These are phyloP conservation scores for Chlorociboria aeruginascens DNA, from an alignment of 495 filamentous ascomycete species.

Conservation along the genomic window DNA sequence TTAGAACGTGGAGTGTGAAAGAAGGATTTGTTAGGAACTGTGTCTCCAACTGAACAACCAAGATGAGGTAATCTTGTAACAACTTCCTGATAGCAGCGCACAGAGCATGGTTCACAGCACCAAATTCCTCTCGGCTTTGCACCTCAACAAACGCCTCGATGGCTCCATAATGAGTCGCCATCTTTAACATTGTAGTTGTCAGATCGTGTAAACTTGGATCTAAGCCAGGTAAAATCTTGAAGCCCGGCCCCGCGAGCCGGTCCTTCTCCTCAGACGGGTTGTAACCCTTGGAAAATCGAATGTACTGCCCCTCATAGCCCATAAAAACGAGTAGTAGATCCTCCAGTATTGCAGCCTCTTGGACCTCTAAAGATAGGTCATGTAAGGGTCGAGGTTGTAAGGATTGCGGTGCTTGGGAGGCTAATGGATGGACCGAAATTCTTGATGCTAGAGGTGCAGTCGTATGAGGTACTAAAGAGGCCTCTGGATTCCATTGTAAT, in stretches of 20 bases:
- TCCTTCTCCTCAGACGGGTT: slow-evolving; percentile 77
- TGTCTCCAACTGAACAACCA: slow-evolving; percentile 86
- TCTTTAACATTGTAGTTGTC: slow-evolving; percentile 77
- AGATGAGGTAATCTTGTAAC: slow-evolving; percentile 82
- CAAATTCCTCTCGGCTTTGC: slow-evolving; percentile 84
- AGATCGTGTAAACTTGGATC: slow-evolving; percentile 88
- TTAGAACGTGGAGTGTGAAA: slow-evolving; percentile 86
- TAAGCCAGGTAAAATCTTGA: slow-evolving; percentile 67
- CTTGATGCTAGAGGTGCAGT: slow-evolving; percentile 80
- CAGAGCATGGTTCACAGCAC: slow-evolving; percentile 90
- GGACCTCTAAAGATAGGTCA: slow-evolving; percentile 60
- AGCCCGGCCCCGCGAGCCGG: slow-evolving; percentile 67
- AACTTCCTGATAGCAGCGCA: slow-evolving; percentile 87
- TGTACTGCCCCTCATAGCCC: slow-evolving; percentile 97
- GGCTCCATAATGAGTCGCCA: slow-evolving; percentile 87
- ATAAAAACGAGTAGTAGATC: slow-evolving; percentile 92
- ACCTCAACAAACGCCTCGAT: slow-evolving; percentile 90
- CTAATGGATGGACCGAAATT: slow-evolving; percentile 71
- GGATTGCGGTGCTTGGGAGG: slow-evolving; percentile 55
- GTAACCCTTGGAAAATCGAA: slow-evolving; percentile 72
- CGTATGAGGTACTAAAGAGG: slow-evolving; percentile 67
- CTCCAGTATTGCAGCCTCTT: slow-evolving; percentile 79
- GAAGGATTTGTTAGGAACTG: slow-evolving; percentile 75
- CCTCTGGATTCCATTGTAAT: slow-evolving; percentile 67
- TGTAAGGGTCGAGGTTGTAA: slow-evolving; percentile 62